A percentile compares a stretch with the other conserved stretches of the same genome.
Evolutionary conservation across 1,284 basidiomycete species (phyloP).

Genomic region (Vanrija sp.): DNA sequence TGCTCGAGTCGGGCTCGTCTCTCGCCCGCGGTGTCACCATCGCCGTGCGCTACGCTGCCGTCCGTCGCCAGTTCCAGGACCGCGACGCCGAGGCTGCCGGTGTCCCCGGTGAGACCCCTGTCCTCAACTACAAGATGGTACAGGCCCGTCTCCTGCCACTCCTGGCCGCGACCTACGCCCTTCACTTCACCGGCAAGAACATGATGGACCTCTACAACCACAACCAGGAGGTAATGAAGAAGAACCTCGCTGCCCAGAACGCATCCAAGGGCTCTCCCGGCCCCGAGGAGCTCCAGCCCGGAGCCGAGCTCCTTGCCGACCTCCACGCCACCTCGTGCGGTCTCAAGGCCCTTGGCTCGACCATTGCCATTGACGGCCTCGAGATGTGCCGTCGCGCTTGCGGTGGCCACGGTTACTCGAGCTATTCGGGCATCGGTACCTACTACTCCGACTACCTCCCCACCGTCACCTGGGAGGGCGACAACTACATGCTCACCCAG

Average conservation of each 20-base stretch:
- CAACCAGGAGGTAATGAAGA: constrained; percentile 21
- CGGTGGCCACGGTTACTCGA: constrained; percentile 58
- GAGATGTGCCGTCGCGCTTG: constrained; percentile 55
- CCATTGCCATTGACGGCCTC: constrained; percentile 53
- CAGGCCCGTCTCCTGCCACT: constrained; percentile 57
- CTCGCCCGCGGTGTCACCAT: constrained; percentile 57
- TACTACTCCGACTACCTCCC: constrained; percentile 57
- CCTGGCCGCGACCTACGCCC: constrained; percentile 57
- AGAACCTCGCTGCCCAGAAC: constrained; percentile 8
- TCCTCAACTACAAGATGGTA: constrained; percentile 60
- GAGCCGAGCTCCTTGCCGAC: constrained; percentile 17
- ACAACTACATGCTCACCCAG: constrained; percentile 56
- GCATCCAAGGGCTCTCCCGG: constrained; percentile 8
- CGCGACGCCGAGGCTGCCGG: constrained; percentile 48
- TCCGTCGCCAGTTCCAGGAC: constrained; percentile 54
- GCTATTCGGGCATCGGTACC: constrained; percentile 55
- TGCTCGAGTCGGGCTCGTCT: constrained; percentile 55
- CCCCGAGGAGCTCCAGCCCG: constrained; percentile 20
- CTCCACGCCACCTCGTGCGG: constrained; percentile 18
- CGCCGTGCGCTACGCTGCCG: constrained; percentile 54
- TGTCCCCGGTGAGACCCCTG: constrained; percentile 51
- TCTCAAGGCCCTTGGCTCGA: constrained; percentile 44
- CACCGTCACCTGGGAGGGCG: constrained; percentile 57
- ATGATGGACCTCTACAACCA: constrained; percentile 48
- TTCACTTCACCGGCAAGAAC: constrained; percentile 55